A percentile compares a stretch with the other conserved stretches of the same genome.
Evolutionary conservation across 2,329 filamentous ascomycete species (phyloP).

Genomic region (Macrophomina tecta): DNA sequence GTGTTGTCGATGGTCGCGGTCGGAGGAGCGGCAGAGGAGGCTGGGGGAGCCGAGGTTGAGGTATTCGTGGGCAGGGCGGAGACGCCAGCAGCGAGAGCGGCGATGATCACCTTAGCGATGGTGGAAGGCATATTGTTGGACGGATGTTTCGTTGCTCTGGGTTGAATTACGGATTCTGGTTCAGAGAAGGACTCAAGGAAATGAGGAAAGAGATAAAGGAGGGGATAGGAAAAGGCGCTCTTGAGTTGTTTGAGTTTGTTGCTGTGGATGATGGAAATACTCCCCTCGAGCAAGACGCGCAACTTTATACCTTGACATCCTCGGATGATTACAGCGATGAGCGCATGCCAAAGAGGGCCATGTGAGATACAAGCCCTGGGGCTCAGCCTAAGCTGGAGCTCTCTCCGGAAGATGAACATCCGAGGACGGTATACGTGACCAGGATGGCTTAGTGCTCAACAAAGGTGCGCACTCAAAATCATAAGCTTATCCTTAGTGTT

Average conservation of each 20-base stretch:
- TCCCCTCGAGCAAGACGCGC: not conserved
- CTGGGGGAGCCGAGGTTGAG: conserved; percentile 7
- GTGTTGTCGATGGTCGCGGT: conserved; percentile 35
- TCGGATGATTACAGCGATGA: not conserved
- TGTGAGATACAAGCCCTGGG: not conserved
- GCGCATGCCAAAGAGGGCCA: not conserved
- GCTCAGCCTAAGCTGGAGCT: not conserved
- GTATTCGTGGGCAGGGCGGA: conserved; percentile 37
- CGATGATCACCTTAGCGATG: conserved; percentile 42
- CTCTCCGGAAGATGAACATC: conserved; percentile 11
- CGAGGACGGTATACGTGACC: not conserved
- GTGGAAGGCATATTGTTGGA: conserved; percentile 39
- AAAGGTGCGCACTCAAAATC: conserved; percentile 21
- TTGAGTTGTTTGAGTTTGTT: conserved; percentile 37
- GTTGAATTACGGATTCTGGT: conserved; percentile 28
- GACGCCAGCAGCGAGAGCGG: conserved; percentile 39
- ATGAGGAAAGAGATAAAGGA: conserved; percentile 32
- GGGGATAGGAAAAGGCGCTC: conserved; percentile 27
- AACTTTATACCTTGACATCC: conserved; percentile 37
- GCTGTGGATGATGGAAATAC: conserved; percentile 33
- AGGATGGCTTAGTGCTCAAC: conserved; percentile 6
- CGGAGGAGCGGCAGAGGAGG: conserved; percentile 28
- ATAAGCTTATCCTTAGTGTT: conserved; percentile 23
- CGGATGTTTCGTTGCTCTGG: conserved; percentile 33
- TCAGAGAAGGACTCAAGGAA: conserved; percentile 27